Base-by-base conservation (phyloP, 495 filamentous ascomycete genomes). In the Letharia lupina region DNA sequence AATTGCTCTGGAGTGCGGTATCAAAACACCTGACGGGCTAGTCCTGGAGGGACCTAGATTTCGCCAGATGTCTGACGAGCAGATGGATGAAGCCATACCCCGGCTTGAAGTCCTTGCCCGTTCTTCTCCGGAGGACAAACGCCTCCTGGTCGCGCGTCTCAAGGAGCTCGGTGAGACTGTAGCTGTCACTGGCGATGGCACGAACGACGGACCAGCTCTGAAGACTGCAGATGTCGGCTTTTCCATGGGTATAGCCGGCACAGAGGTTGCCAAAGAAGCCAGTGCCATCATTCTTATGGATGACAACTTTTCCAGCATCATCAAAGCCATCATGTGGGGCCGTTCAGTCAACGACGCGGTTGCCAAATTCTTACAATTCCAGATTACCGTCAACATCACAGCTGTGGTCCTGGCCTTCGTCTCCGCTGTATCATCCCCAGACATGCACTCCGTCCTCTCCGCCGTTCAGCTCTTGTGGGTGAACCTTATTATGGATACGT, bases 401-500 rank as follows among this genome's bases (percentile, higher is more conserved):
- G 91, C 91, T 41, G 91, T 96, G 45, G 71, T 87, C 15, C 79
- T 95, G 58, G 93, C 91, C 18, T 94, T 96, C 69, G 83, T 95
- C 61, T 86, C 91, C 2, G 88, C 91, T 37, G 86, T 94, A n/a
- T 84, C 87, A 39, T 90, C 82, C 69, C 72, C 71, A 8, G 75
- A 84, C 9, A 85, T 87, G 70, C 74, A 81, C 40, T 89, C 90
- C 58, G 91, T 95, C 58, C 78, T 96, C 42, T 93, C 83, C 7
- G 90, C 91, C 11, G 91, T 96, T 23, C 91, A 96, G 77, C 81
- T 96, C 35, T 82, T 96, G 20, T 96, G 91, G 91, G 89, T 96
- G 68, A 96, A 96, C 69, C 79, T 96, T 67, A 95, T 96, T 74
- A 96, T 96, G 91, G 91, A 96, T 69, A 94, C 91, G 0, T 90